Conservation (phyloP, 495 filamentous ascomycete species). For the Daldinia decipiens region DNA sequence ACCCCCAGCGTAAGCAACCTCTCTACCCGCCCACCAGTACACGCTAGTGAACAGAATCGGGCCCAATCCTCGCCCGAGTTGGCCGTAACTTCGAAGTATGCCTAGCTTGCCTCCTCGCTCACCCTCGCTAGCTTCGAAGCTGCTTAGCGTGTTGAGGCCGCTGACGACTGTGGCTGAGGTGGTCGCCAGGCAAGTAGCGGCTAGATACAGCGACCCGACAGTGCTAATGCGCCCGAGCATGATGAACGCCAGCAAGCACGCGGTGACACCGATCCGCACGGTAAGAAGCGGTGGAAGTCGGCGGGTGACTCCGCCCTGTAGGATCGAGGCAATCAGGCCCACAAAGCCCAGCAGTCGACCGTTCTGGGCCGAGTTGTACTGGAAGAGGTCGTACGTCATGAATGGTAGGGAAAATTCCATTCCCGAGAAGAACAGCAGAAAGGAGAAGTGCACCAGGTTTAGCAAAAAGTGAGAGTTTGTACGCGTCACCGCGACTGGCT, state of each 20-base stretch:
- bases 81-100: constrained; percentile 82
- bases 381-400: constrained; percentile 94
- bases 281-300: constrained; percentile 80
- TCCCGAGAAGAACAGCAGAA: constrained; percentile 95
- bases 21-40: constrained; percentile 98
- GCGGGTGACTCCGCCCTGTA: constrained; percentile 88
- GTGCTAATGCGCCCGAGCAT: constrained; percentile 75
- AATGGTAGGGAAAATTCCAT: constrained; percentile 98
- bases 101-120: constrained; percentile 90
- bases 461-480: constrained; percentile 87
- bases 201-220: constrained; percentile 75
- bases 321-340: constrained; percentile 87
- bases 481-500: constrained; percentile 51
- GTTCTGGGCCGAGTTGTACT: constrained; percentile 77
- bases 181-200: constrained; percentile 83
- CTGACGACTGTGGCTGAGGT: constrained; percentile 96
- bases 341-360: constrained; percentile 93
- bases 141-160: constrained; percentile 88
- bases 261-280: constrained; percentile 79
- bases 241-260: constrained; percentile 82
- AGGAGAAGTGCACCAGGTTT: constrained; percentile 86
- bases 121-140: constrained; percentile 81
- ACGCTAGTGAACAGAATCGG: constrained; percentile 93
- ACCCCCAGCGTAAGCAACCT: constrained; percentile 83
- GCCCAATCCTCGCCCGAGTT: constrained; percentile 85